Conservation (phyloP, 2,329 filamentous ascomycete genomes). For the Exophiala viscosa region DNA sequence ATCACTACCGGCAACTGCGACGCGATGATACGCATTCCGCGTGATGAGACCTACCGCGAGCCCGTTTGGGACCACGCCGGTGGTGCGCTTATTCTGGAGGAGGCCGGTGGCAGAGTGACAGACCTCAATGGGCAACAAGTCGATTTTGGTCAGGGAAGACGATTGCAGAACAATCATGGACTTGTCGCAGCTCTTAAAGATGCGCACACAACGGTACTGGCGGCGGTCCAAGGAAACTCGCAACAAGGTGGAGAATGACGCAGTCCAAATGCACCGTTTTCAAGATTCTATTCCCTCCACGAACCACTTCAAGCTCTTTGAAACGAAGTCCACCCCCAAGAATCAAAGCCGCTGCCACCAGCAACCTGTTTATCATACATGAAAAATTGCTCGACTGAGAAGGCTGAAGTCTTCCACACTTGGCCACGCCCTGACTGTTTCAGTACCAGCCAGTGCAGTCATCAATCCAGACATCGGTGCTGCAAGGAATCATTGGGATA, state of each 20-base stretch:
- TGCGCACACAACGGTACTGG: not conserved
- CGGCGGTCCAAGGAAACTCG: not conserved
- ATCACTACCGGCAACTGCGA: constrained; percentile 50
- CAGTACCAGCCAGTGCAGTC: constrained; percentile 8
- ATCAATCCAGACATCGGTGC: constrained; percentile 5
- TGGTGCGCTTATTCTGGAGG: constrained; percentile 49
- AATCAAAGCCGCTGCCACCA: too few species aligned
- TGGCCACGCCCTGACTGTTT: not conserved
- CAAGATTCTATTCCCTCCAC: too few species aligned
- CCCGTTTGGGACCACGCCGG: constrained; percentile 57
- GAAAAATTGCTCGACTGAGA: too few species aligned
- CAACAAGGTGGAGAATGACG: not conserved
- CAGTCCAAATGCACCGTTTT: not conserved
- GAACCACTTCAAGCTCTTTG: too few species aligned
- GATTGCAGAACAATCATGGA: constrained; percentile 38
- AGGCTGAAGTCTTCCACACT: too few species aligned
- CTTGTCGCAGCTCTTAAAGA: constrained; percentile 36
- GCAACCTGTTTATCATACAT: too few species aligned
- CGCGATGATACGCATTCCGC: constrained; percentile 48
- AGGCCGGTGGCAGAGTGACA: constrained; percentile 49
- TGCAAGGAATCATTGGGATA: not conserved
- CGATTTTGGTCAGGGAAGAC: constrained; percentile 45
- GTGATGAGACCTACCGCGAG: constrained; percentile 45
- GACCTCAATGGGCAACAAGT: constrained; percentile 50
- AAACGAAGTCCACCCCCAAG: too few species aligned